phyloP scores from a whole-genome alignment of 2,329 filamentous ascomycete genomes.

The Exophiala sideris region DNA sequence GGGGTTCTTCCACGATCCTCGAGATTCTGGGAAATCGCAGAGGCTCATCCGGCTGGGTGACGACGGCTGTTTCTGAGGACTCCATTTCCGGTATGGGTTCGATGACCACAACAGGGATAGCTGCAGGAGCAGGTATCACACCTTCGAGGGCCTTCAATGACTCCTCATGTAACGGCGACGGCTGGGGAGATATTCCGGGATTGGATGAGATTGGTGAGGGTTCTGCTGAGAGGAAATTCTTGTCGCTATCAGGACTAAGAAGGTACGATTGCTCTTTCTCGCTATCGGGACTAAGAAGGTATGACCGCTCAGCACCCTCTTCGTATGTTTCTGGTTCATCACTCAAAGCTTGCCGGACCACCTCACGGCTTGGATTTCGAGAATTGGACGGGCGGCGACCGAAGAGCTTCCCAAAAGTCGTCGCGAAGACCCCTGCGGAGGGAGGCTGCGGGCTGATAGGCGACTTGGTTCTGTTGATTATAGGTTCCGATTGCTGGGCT shows the following conservation, averaged over 20 bases:
- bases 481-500: slow-evolving; percentile 1
- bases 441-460: slow-evolving; percentile 18
- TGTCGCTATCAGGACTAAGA: slow-evolving; percentile 13
- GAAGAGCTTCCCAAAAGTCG: slow-evolving; percentile 21
- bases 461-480: slow-evolving; percentile 5
- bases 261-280: slow-evolving; percentile 3
- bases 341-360: slow-evolving; percentile 22
- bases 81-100: slow-evolving; percentile 9
- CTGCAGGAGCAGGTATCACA: not conserved
- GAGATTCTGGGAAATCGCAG: not conserved
- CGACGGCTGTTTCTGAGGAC: not conserved
- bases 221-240: slow-evolving; percentile 15
- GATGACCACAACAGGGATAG: slow-evolving; percentile 11
- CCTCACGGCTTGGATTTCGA: slow-evolving; percentile 13
- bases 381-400: slow-evolving; percentile 23
- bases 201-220: slow-evolving; percentile 12
- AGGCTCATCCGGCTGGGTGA: not conserved
- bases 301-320: not conserved
- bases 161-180: slow-evolving; percentile 15
- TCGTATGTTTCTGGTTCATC: slow-evolving; percentile 22
- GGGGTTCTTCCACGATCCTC: not conserved
- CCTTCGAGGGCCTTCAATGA: slow-evolving; percentile 18
- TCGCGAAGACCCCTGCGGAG: slow-evolving; percentile 12
- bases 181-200: slow-evolving; percentile 6
- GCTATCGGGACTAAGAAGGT: slow-evolving; percentile 12